Evolutionary conservation across 805 yeast genomes (phyloP), one percentile per base, ranked within the genome.

Genomic region (Starmerella sp.): DNA sequence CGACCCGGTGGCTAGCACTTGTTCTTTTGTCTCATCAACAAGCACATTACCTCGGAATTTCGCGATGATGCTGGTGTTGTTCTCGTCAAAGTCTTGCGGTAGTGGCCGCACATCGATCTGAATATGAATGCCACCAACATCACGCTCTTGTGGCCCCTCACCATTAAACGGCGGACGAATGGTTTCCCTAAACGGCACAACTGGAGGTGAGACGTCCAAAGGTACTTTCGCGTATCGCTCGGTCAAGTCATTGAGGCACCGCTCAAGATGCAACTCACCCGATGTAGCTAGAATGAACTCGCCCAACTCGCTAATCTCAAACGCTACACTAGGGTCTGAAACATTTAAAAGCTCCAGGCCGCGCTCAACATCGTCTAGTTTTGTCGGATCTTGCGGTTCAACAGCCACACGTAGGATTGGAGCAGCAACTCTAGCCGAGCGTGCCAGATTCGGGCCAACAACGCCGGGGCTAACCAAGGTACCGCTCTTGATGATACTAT

Each of bases 331-430:
- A 0, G 99, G 97, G 69, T 93, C 99, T 0, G 97, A 91, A 61
- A 82, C 83, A 53, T 90, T 82, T 42, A 93, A 73, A 55, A 87
- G 71, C 60, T 81, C 81, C 56, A 93, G 73, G 0, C 98, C 99
- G 32, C 75, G 75, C 51, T 82, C 95, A 45, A 93, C 73, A 62
- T 78, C 79, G 47, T 78, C 82, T 5, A 60, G 78, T 62, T 88
- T 82, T 49, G 83, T 76, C 9, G 96, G 96, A 62, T 88, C 85
- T 5, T 79, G 83, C 1, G 99, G 96, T 66, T 93, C 99, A n/a
- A 93, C 73, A 0, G 98, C 97, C 35, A 93, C 96, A 60, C 89
- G 81, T 62, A 93, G 87, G 66, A 93, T 91, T 0, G 98, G 98
- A 35, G 88, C 86, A n/a, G 85, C 79, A 14, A 84, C 78, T 10